Percentiles rank a stretch among this genome's conserved stretches.
These are phyloP conservation scores for Saksenaea vasiformis DNA, from an alignment of 371 early-diverging fungal species.

Conservation along the genomic window DNA sequence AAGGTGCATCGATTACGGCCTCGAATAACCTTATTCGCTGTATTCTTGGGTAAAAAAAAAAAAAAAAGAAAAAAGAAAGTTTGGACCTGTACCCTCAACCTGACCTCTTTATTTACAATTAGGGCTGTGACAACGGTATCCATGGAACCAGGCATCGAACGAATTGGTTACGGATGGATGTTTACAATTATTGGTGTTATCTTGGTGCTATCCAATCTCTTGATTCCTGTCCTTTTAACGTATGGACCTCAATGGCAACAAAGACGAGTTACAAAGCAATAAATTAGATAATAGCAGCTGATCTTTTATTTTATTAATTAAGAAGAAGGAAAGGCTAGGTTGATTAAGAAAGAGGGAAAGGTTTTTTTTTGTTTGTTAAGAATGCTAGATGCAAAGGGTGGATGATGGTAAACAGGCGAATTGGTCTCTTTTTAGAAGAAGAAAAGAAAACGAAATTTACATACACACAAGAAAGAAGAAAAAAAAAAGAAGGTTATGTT, in stretches of 20 bases:
- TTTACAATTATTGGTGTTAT: constrained; percentile 32
- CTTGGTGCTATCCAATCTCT: constrained; percentile 9
- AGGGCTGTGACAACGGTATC: constrained; percentile 27
- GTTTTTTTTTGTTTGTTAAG: background rate
- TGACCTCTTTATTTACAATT: background rate
- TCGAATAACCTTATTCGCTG: constrained; percentile 44
- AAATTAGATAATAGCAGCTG: no score
- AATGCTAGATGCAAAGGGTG: background rate
- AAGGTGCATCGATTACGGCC: constrained; percentile 43
- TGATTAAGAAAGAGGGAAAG: background rate
- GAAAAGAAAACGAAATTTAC: background rate
- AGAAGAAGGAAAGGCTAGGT: background rate
- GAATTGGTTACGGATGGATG: constrained; percentile 40
- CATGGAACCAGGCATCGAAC: constrained; percentile 34
- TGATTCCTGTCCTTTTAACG: background rate
- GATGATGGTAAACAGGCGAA: background rate
- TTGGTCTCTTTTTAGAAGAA: background rate
- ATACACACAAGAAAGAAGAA: background rate
- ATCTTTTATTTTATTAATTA: background rate
- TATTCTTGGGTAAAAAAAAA: constrained; percentile 36
- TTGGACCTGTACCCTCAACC: no score
- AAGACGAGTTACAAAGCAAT: background rate
- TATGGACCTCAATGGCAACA: constrained; percentile 10
- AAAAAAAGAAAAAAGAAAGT: background rate
- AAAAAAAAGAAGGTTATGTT: constrained; percentile 13